phyloP scores from a whole-genome alignment of 2,329 filamentous ascomycete species.

The Didymella pomorum region DNA sequence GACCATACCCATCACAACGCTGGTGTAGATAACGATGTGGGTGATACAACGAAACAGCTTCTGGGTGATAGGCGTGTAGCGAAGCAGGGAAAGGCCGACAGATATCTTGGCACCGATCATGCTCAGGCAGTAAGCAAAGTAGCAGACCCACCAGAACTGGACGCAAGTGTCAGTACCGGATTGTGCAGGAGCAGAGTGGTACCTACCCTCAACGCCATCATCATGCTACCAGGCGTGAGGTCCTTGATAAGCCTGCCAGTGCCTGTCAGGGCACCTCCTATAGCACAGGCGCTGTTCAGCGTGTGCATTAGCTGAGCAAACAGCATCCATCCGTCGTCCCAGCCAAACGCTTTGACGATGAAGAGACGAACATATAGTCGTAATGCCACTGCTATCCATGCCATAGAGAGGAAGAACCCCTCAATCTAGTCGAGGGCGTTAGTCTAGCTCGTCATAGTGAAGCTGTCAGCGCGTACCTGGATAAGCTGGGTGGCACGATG shows the following conservation, averaged over 20 bases:
- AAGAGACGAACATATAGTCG: constrained; percentile 21
- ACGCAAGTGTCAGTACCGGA: neutral
- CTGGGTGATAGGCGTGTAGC: constrained; percentile 53
- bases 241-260: constrained; percentile 5
- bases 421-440: neutral
- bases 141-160: constrained; percentile 24
- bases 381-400: constrained; percentile 11
- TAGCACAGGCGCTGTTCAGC: constrained; percentile 1
- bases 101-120: constrained; percentile 52
- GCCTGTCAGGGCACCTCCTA: constrained; percentile 8
- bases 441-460: neutral
- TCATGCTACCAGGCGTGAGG: constrained; percentile 15
- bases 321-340: constrained; percentile 27
- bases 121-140: constrained; percentile 20
- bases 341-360: constrained; percentile 25
- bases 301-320: constrained; percentile 23
- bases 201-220: constrained; percentile 6
- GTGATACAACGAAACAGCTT: constrained; percentile 51
- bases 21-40: constrained; percentile 29
- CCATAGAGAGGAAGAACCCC: neutral
- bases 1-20: neutral
- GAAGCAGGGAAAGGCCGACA: constrained; percentile 59
- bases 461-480: neutral
- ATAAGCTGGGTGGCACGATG: constrained; percentile 6
- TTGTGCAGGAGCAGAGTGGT: neutral